A percentile compares a stretch with the other conserved stretches of the same genome.
These are phyloP conservation scores for Pseudocercospora ulei DNA, from an alignment of 2,329 filamentous ascomycete species.

Conservation along the genomic window DNA sequence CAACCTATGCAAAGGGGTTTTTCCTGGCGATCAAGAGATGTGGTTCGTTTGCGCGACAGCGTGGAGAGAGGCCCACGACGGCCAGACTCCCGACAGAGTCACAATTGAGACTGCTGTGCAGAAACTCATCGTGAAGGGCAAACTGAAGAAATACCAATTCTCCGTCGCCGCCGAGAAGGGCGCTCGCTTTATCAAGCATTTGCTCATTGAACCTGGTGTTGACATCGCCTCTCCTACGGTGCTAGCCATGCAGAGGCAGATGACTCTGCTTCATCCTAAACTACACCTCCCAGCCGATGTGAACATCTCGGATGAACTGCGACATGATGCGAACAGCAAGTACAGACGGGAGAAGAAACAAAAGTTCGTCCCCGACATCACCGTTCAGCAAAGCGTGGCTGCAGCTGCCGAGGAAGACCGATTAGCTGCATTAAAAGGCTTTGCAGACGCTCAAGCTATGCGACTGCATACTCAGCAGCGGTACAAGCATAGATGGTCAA, in stretches of 20 bases:
- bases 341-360: slow-evolving; percentile 9
- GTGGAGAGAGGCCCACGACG: slow-evolving; percentile 43
- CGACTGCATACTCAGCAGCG: slow-evolving; percentile 12
- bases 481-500: background rate
- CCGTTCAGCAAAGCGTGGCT: slow-evolving; percentile 13
- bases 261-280: slow-evolving; percentile 40
- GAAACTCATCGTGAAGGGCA: slow-evolving; percentile 43
- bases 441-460: slow-evolving; percentile 10
- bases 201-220: slow-evolving; percentile 44
- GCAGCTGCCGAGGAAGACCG: slow-evolving; percentile 13
- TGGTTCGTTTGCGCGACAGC: slow-evolving; percentile 46
- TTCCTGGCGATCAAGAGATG: slow-evolving; percentile 48
- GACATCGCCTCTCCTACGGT: slow-evolving; percentile 41
- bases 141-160: slow-evolving; percentile 47
- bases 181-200: slow-evolving; percentile 42
- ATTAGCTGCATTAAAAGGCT: slow-evolving; percentile 13
- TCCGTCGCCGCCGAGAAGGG: slow-evolving; percentile 43
- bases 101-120: slow-evolving; percentile 47
- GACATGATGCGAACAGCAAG: slow-evolving; percentile 11
- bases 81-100: slow-evolving; percentile 42
- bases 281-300: slow-evolving; percentile 41
- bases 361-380: background rate
- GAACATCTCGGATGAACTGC: slow-evolving; percentile 33
- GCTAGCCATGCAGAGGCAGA: slow-evolving; percentile 42
- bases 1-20: slow-evolving; percentile 47